Base-by-base conservation (phyloP, 192 early-diverging fungal species). In the Rhizoclosmatium globosum region DNA sequence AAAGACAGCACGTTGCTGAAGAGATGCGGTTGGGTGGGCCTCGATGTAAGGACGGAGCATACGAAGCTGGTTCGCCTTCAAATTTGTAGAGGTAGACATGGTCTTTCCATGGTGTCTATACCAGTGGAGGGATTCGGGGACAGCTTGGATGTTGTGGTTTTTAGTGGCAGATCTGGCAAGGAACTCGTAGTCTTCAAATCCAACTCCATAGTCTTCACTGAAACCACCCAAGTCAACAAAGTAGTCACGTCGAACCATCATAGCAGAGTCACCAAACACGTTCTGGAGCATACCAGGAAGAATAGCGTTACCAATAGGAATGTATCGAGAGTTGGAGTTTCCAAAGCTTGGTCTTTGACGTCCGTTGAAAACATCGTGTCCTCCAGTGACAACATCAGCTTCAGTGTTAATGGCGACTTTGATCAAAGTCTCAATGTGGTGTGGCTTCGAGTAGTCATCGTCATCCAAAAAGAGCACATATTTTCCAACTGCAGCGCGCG, bases 181-280 rank as follows among this genome's bases (percentile, higher is more conserved):
- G 65, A 84, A 85, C 59, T 81, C 84, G 84, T 85, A 85, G 66
- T 85, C 83, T 58, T 85, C 84, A 53, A 86, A 86, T 19, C 84
- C 84, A 64, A 86, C 83, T 21, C 75, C 81, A 64, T 62, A 84
- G 68, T 81, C 83, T 71, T 85, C 83, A 41, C 80, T 78, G 74
- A 86, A 85, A 19, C 84, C 84, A 6, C 84, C 84, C 17, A 74
- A 21, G 42, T 71, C 57, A 57, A 79, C 43, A 62, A 85, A 85
- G 66, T 65, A 79, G 43, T 85, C 84, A 23, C 81, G 50, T 19
- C 83, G 61, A n/a, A 86, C 71, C 47, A 85, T 60, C 68, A 85
- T 82, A 9, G 79, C 62, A 38, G 78, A 81, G 71, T 85, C 83
- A 44, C 84, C 84, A 67, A 85, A 85, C 11, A 86, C 84, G 65